Evolutionary conservation across 2,329 filamentous ascomycete species (phyloP).

Genomic region (Pyricularia grisea): DNA sequence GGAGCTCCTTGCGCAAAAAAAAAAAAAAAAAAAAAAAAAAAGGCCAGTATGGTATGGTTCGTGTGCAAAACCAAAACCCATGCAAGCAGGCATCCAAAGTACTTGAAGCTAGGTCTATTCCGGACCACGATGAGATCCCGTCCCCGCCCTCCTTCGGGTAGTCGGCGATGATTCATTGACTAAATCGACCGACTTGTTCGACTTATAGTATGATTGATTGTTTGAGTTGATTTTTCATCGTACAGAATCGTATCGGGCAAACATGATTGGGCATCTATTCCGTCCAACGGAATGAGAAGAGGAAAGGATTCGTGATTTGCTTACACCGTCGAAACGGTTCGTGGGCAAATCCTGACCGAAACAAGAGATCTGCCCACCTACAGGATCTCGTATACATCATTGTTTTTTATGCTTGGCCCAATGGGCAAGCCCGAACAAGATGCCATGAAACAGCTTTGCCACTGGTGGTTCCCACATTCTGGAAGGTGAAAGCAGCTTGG

Average conservation of each 20-base stretch:
- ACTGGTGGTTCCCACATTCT: background rate
- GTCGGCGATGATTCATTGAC: background rate
- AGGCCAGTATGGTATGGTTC: background rate
- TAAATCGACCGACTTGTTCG: background rate
- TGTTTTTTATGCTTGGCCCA: background rate
- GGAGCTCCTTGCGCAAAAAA: background rate
- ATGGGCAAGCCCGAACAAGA: background rate
- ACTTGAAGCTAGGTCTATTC: background rate
- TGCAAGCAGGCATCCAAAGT: background rate
- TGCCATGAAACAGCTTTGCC: slow-evolving; percentile 1
- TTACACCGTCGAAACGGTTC: background rate
- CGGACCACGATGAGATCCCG: background rate
- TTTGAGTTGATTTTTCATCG: background rate
- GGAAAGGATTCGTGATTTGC: background rate
- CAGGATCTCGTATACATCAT: background rate
- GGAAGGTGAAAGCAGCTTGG: background rate
- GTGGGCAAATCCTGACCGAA: background rate
- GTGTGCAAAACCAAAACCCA: background rate
- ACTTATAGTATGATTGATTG: background rate
- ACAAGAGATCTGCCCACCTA: background rate
- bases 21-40: background rate
- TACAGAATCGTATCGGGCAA: background rate
- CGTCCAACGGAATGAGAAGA: background rate
- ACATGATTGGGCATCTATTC: background rate
- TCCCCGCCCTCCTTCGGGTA: background rate